Evolutionary conservation across 2,329 filamentous ascomycete species (phyloP), one percentile per base, ranked within the genome.

Genomic region (Cladorrhinum sp.): DNA sequence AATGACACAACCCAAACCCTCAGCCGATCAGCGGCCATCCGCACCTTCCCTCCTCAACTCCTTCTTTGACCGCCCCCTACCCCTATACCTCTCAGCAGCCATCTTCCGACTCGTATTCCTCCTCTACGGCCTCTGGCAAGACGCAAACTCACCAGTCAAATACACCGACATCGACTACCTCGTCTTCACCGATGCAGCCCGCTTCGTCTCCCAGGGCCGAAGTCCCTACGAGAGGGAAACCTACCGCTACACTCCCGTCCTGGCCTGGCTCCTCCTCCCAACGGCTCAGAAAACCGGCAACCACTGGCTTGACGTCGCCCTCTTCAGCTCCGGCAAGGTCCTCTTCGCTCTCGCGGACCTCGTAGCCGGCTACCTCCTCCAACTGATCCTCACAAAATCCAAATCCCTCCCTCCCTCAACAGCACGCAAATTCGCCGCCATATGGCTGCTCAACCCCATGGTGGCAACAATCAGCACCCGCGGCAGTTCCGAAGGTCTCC

Each of bases 161-260:
- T 99, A 98, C 80, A 99, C 95, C 56, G 95, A 99, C 76, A 97
- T 99, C 70, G 95, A 99, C 81, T 99, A 99, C 77, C 87, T 92
- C 66, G 95, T 99, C 74, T 99, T 99, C 80, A 98, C 95, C 54
- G 94, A 98, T 74, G 95, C 95, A 24, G 86, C 95, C 1, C 89
- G 90, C 66, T 94, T 90, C 75, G 76, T 91, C 49, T 77, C 87
- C 2, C 79, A 76, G n/a, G 84, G 84, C 2, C 76, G 78, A 52
- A 91, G 90, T 0, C 95, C 95, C 1, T 99, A 99, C 74, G 83
- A 84, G 46, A 86, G 95, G 58, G 94, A 95, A 71, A 99, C 95
- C 0, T 99, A 99, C 79, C 90, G 95, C 62, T 99, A 99, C 79
- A 98, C 95, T 26, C 95, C 95, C 0, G 80, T 99, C 1, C 83